phyloP scores from a whole-genome alignment of 1,284 basidiomycete genomes.

The Wallemia hederae region DNA sequence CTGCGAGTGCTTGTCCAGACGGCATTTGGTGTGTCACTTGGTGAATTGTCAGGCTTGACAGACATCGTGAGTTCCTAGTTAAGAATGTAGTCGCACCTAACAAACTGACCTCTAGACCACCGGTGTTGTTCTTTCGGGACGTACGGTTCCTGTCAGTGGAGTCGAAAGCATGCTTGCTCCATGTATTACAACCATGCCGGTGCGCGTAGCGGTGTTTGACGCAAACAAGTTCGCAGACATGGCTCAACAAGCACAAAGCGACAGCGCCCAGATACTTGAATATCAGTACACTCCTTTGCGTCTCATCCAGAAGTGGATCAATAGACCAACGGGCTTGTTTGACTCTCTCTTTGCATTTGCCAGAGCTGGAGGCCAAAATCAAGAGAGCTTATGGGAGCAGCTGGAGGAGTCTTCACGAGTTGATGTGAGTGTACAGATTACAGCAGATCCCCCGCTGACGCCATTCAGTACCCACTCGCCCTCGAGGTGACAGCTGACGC shows the following conservation, averaged over 20 bases:
- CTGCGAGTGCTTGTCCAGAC: background rate
- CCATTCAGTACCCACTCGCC: background rate
- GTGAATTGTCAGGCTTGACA: background rate
- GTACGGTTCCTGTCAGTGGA: constrained; percentile 5
- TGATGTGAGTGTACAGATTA: background rate
- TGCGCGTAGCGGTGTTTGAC: background rate
- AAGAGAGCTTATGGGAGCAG: background rate
- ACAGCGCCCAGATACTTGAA: background rate
- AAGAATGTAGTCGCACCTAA: background rate
- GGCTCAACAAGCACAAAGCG: background rate
- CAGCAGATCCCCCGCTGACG: background rate
- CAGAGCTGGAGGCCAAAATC: background rate
- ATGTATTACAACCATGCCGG: background rate
- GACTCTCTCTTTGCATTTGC: background rate
- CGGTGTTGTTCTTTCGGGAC: constrained; percentile 8
- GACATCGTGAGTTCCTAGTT: background rate
- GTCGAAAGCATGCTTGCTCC: constrained; percentile 5
- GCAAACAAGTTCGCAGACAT: background rate
- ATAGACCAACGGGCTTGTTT: background rate
- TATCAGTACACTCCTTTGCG: background rate
- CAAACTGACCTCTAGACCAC: constrained; percentile 4
- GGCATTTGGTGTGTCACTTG: background rate
- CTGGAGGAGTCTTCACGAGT: background rate
- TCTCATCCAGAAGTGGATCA: background rate
- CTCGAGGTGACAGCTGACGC: background rate